phyloP scores from a whole-genome alignment of 1,284 basidiomycete genomes.

The Malassezia restricta region DNA sequence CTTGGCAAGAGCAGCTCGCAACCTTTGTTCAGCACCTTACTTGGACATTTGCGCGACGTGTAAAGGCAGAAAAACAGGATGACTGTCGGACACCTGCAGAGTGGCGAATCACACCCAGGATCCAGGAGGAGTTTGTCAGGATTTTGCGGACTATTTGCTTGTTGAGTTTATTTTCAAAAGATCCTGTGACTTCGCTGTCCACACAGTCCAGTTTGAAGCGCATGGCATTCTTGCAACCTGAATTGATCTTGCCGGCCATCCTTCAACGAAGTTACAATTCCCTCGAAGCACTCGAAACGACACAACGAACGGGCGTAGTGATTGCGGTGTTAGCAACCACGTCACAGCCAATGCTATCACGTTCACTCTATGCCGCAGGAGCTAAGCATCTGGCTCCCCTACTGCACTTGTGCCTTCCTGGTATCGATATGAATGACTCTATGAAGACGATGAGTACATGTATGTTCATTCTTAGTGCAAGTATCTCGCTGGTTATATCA shows the following conservation, averaged over 20 bases:
- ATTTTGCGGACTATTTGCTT: constrained; percentile 76
- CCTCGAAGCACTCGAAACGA: constrained; percentile 56
- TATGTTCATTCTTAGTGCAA: constrained; percentile 63
- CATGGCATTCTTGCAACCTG: constrained; percentile 70
- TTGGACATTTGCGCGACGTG: constrained; percentile 57
- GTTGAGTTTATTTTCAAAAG: constrained; percentile 88
- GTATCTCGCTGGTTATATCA: constrained; percentile 70
- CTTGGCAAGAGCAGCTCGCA: constrained; percentile 55
- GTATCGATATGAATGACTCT: constrained; percentile 88
- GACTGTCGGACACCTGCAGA: constrained; percentile 67
- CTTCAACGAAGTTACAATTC: constrained; percentile 83
- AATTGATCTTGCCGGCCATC: constrained; percentile 78
- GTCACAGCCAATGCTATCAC: constrained; percentile 64
- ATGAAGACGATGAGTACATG: constrained; percentile 68
- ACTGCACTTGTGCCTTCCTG: constrained; percentile 77
- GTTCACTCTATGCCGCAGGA: constrained; percentile 64
- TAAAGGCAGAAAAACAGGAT: constrained; percentile 61
- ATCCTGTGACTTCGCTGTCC: constrained; percentile 49
- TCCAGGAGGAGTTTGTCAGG: constrained; percentile 70
- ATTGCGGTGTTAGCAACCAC: constrained; percentile 75
- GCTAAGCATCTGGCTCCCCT: constrained; percentile 79
- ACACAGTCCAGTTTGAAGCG: constrained; percentile 52
- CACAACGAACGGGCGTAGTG: constrained; percentile 52
- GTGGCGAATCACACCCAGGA: constrained; percentile 65
- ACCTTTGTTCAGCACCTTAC: constrained; percentile 70